phyloP scores from a whole-genome alignment of 1,139 yeast genomes.

The Yamadazyma epiphylla region DNA sequence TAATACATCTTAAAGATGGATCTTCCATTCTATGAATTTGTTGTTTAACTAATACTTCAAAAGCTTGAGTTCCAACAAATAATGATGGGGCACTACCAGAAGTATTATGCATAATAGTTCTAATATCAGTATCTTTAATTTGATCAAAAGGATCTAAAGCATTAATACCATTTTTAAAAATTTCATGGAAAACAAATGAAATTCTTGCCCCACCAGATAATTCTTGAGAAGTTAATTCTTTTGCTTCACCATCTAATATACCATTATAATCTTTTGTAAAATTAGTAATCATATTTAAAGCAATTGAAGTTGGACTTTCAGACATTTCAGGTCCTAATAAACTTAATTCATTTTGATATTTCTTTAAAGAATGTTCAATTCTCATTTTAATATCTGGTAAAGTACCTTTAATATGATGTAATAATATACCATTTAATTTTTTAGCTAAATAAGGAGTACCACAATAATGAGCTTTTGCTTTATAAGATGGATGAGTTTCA shows the following conservation, averaged over 20 bases:
- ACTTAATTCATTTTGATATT: slow-evolving; percentile 75
- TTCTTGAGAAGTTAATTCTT: slow-evolving; percentile 80
- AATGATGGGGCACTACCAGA: slow-evolving; percentile 97
- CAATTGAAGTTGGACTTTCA: slow-evolving; percentile 86
- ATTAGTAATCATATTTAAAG: slow-evolving; percentile 86
- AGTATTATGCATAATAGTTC: slow-evolving; percentile 96
- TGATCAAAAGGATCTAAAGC: slow-evolving; percentile 97
- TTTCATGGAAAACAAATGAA: slow-evolving; percentile 95
- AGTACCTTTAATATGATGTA: slow-evolving; percentile 91
- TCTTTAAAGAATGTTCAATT: slow-evolving; percentile 78
- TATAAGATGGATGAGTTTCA: slow-evolving; percentile 70
- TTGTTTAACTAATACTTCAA: slow-evolving; percentile 93
- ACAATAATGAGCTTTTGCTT: slow-evolving; percentile 84
- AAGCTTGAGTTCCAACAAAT: slow-evolving; percentile 96
- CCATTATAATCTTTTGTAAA: slow-evolving; percentile 90
- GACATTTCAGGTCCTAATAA: slow-evolving; percentile 81
- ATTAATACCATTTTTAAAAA: slow-evolving; percentile 86
- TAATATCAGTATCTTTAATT: slow-evolving; percentile 92
- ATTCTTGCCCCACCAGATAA: slow-evolving; percentile 97
- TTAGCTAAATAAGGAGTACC: slow-evolving; percentile 97
- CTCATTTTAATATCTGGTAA: slow-evolving; percentile 91
- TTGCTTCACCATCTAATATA: slow-evolving; percentile 89
- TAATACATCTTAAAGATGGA: slow-evolving; percentile 85
- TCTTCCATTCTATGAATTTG: slow-evolving; percentile 95
- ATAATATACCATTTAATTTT: slow-evolving; percentile 81